These are phyloP conservation scores for Saccharum spontaneum DNA, from an alignment of 176 grass and related monocot genomes.

Conservation along the genomic window DNA sequence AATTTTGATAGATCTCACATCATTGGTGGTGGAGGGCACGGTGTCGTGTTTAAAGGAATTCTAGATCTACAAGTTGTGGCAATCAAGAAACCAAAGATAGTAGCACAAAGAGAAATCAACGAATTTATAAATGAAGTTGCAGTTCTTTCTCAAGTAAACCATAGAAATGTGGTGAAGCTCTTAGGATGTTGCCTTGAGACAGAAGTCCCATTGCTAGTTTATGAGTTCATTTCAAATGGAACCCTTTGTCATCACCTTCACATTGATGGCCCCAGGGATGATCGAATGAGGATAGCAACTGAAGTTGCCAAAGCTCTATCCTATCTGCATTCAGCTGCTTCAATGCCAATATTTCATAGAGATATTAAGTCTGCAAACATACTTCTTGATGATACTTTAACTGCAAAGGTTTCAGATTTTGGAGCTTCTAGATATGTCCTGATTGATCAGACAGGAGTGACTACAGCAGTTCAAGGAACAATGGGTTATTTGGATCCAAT, in stretches of 20 bases:
- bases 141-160: neutral
- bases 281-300: conserved; percentile 41
- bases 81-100: conserved; percentile 26
- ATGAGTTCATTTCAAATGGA: neutral
- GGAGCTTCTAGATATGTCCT: conserved; percentile 50
- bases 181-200: neutral
- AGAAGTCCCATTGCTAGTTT: neutral
- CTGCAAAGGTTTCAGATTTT: conserved; percentile 37
- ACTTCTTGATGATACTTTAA: too few species aligned
- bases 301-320: conserved; percentile 42
- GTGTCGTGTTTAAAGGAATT: conserved; percentile 53
- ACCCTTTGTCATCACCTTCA: too few species aligned
- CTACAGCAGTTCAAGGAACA: conserved; percentile 31
- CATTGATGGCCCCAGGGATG: too few species aligned
- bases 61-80: conserved; percentile 50
- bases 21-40: conserved; percentile 47
- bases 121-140: neutral
- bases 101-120: neutral
- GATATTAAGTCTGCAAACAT: too few species aligned
- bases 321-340: conserved; percentile 52
- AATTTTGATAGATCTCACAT: conserved; percentile 34
- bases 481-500: conserved; percentile 36
- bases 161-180: neutral
- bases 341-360: neutral
- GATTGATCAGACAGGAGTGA: conserved; percentile 39